Conservation (phyloP, 2,329 filamentous ascomycete species). For the Stagonosporopsis cucurbitacearum region DNA sequence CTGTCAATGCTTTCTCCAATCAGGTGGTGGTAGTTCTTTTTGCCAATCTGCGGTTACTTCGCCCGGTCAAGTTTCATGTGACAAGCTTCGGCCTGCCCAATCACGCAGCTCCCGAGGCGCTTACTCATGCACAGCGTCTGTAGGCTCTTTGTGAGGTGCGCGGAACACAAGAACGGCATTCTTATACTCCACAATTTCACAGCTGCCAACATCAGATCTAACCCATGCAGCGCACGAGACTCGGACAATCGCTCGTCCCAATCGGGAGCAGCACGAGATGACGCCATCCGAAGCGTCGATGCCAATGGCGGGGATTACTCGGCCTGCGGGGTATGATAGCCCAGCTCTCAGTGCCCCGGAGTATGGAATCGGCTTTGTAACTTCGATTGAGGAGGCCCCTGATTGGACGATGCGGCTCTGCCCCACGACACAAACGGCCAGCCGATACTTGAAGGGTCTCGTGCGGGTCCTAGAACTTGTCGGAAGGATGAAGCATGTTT, state of each 20-base stretch:
- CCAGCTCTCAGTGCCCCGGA: constrained; percentile 22
- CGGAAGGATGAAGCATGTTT: constrained; percentile 14
- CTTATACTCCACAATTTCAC: constrained; percentile 4
- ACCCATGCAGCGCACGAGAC: constrained; percentile 7
- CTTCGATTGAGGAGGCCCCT: constrained; percentile 1
- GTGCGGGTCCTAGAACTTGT: constrained; percentile 12
- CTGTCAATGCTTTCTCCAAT: too few relatives aligned
- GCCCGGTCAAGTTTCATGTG: neutral
- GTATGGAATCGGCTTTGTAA: constrained; percentile 28
- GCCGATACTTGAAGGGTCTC: constrained; percentile 19
- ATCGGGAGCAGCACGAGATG: constrained; percentile 11
- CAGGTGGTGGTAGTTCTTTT: too few relatives aligned
- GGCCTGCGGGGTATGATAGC: constrained; percentile 29
- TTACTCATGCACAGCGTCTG: constrained; percentile 8
- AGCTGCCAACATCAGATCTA: neutral
- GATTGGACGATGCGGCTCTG: constrained; percentile 22
- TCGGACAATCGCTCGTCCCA: constrained; percentile 13
- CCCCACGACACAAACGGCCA: constrained; percentile 6
- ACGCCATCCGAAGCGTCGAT: constrained; percentile 4
- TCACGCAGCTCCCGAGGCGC: constrained; percentile 1
- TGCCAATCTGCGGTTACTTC: too few relatives aligned
- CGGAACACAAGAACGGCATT: constrained; percentile 6
- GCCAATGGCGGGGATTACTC: constrained; percentile 19
- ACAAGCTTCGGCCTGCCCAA: neutral
- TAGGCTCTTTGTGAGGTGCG: constrained; percentile 5